phyloP scores from a whole-genome alignment of 345 rosid species.

The Fremontodendron californicum region DNA sequence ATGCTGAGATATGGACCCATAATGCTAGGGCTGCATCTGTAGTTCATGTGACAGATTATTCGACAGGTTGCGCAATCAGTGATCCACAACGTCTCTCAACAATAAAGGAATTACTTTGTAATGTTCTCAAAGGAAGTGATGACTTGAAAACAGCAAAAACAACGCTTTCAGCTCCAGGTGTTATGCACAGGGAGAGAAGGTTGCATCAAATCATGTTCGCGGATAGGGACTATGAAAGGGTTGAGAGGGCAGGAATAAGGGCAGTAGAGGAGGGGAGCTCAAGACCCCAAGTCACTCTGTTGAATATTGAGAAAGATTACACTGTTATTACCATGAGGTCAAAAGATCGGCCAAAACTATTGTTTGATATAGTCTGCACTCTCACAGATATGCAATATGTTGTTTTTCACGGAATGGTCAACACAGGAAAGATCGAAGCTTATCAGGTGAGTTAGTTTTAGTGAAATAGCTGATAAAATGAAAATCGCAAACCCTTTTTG shows the following conservation, averaged over 20 bases:
- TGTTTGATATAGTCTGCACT: slow-evolving; percentile 86
- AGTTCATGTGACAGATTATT: slow-evolving; percentile 63
- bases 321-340: slow-evolving; percentile 79
- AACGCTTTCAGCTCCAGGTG: slow-evolving; percentile 54
- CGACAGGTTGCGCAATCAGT: slow-evolving; percentile 51
- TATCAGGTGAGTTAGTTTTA: slow-evolving; percentile 58
- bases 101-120: slow-evolving; percentile 59
- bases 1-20: slow-evolving; percentile 96
- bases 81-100: slow-evolving; percentile 62
- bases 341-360: slow-evolving; percentile 73
- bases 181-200: slow-evolving; percentile 66
- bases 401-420: slow-evolving; percentile 85
- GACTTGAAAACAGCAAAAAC: slow-evolving; percentile 60
- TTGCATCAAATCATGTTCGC: slow-evolving; percentile 94
- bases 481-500: not conserved
- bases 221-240: slow-evolving; percentile 83
- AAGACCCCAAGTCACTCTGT: slow-evolving; percentile 62
- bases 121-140: slow-evolving; percentile 57
- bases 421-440: slow-evolving; percentile 62
- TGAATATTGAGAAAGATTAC: slow-evolving; percentile 77
- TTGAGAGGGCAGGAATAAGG: slow-evolving; percentile 34
- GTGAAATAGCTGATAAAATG: not conserved
- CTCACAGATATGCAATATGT: slow-evolving; percentile 93
- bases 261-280: slow-evolving; percentile 33
- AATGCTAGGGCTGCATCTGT: slow-evolving; percentile 92